Evolutionary conservation across 345 rosid genomes (phyloP), one percentile per base, ranked within the genome.

Genomic region (Hirschfeldia incana): DNA sequence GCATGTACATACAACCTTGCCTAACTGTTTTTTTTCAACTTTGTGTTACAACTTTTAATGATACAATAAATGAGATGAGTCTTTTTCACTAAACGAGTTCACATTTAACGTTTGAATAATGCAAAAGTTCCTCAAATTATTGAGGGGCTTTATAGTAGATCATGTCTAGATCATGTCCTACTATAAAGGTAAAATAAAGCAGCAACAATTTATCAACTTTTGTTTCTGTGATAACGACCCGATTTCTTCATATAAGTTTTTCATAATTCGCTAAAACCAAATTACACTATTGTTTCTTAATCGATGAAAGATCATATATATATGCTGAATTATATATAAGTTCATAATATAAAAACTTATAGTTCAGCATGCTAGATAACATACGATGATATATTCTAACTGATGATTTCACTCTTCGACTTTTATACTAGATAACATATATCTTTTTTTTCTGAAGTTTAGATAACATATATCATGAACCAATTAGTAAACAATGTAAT

Each of bases 21-120:
- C 63, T 44, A 69, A 8, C 64, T 69, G 30, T 76, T 76, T 26
- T 69, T 37, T 32, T n/a, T 58, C 13, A n/a, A n/a, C n/a, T 11
- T 64, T 28, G 59, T 63, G 32, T 42, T 72, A 44, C 73, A 59
- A 66, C 8, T 44, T 66, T 72, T 72, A 32, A 66, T 66, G 81
- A 36, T 55, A 59, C 69, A 78, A 53, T 78, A 72, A 78, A 72
- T 78, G 81, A 66, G 49, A 70, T 70, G 65, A 64, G 70, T 34
- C 1, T 16, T 68, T 76, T 60, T 46, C 63, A 69, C 51, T 61
- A 30, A 69, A 69, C 46, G 55, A 46, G 46, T 55, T 78, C 81
- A 77, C 81, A 77, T 64, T 70, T 64, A 70, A 44, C 59, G 5
- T 34, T 64, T 63, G 76, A 77, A 53, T 70, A 77, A 70, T 77